Conservation (phyloP, 192 early-diverging fungal genomes). For the Powellomyces hirtus region DNA sequence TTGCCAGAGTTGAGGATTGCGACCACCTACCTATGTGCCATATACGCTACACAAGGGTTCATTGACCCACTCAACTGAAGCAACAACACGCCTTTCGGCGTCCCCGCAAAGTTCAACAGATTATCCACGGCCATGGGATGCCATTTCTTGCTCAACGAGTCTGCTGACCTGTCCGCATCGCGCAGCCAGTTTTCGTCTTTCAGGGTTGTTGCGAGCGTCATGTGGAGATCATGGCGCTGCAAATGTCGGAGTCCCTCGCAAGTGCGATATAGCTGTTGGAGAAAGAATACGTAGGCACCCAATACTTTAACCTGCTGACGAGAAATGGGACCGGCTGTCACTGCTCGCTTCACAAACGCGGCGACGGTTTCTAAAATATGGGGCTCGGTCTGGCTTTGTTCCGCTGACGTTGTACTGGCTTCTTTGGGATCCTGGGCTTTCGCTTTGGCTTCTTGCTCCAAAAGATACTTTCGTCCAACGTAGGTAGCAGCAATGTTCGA, state of each 20-base stretch:
- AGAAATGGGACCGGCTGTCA: neutral
- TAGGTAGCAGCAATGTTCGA: conserved; percentile 43
- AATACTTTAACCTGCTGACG: conserved; percentile 22
- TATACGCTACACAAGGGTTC: conserved; percentile 44
- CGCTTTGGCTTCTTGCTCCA: conserved; percentile 11
- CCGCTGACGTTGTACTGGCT: neutral
- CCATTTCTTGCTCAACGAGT: conserved; percentile 34
- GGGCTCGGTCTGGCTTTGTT: conserved; percentile 11
- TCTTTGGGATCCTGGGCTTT: neutral
- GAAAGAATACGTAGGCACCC: conserved; percentile 43
- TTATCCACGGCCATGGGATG: conserved; percentile 42
- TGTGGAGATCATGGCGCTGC: conserved; percentile 34
- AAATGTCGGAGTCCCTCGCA: conserved; percentile 43
- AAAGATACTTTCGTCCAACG: conserved; percentile 32
- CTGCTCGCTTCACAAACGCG: conserved; percentile 19
- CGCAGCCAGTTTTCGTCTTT: conserved; percentile 1
- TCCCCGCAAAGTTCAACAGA: conserved; percentile 50
- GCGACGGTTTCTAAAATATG: conserved; percentile 21
- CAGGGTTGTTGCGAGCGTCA: conserved; percentile 27
- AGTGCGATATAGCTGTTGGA: conserved; percentile 49
- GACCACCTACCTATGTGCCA: conserved; percentile 38
- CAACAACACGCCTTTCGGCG: conserved; percentile 48
- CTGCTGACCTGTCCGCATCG: neutral
- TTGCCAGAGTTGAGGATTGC: too few species aligned
- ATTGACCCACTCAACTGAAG: conserved; percentile 43